Evolutionary conservation across 768 basidiomycete genomes (phyloP).

Genomic region (Crepidotus variabilis): DNA sequence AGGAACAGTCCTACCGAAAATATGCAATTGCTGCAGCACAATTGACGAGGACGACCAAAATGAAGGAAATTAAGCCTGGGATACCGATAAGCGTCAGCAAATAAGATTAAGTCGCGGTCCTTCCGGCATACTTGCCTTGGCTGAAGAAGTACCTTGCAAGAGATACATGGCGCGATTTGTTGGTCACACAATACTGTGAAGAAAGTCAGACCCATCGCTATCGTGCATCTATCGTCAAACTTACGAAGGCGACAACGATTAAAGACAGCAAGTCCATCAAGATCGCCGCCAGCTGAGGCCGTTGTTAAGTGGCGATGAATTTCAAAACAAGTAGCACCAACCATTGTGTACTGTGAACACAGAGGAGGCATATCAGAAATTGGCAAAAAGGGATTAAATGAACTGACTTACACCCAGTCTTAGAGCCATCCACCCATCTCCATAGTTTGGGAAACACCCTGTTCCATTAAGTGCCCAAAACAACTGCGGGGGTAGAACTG

Average conservation of each 20-base stretch:
- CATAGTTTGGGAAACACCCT: constrained; percentile 38
- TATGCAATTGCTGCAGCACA: constrained; percentile 25
- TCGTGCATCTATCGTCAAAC: constrained; percentile 4
- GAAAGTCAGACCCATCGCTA: neutral
- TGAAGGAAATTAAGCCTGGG: constrained; percentile 31
- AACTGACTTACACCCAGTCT: constrained; percentile 28
- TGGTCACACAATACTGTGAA: constrained; percentile 25
- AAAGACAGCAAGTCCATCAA: constrained; percentile 37
- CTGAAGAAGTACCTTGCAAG: constrained; percentile 31
- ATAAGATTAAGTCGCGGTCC: neutral
- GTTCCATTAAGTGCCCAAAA: constrained; percentile 23
- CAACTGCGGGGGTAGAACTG: constrained; percentile 16
- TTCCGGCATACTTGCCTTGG: constrained; percentile 25
- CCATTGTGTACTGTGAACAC: constrained; percentile 18
- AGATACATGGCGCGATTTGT: constrained; percentile 24
- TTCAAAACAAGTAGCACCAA: constrained; percentile 3
- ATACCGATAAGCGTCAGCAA: neutral
- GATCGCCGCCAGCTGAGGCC: constrained; percentile 27
- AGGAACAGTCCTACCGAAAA: constrained; percentile 23
- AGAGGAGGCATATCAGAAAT: neutral
- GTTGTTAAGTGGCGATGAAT: neutral
- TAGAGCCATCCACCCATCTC: constrained; percentile 23
- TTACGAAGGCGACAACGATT: constrained; percentile 29
- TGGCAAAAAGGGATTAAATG: constrained; percentile 7
- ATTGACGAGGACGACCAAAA: constrained; percentile 26